Evolutionary conservation across 805 yeast species (phyloP), one percentile per base, ranked within the genome.

Genomic region (Saturnispora bothae): DNA sequence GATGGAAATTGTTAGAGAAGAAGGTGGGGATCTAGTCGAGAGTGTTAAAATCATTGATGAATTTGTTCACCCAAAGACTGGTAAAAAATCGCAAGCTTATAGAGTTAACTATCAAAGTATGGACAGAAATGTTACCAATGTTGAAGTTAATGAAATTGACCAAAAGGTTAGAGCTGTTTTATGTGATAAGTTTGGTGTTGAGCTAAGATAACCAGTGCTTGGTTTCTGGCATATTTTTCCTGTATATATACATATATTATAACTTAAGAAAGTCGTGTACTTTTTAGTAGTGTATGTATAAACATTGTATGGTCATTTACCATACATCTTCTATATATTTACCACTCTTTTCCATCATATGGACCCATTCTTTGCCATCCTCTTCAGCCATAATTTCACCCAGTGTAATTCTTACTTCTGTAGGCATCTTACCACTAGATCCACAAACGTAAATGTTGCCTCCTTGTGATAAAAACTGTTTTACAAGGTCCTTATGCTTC

Each of bases 381-480:
- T 27, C 28, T 4, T 37, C 40, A 8, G 15, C 28, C 40, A 37
- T 37, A 8, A 83, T 73, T 13, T 73, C 79, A 27, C 71, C 73
- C 20, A 92, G 54, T 0, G 96, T 89, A n/a, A 82, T 59, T 41
- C 95, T 64, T 1, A 89, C 92, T 34, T 56, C 59, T 15, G 51
- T 58, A 78, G 98, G 98, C 98, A 92, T 92, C 45, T 73, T 73
- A 0, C 98, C 97, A 19, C 94, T 77, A 13, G 95, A 78, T 0
- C 99, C 99, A 64, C 98, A 89, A 5, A 92, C 65, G 53, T 78
- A 86, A 4, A 92, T 61, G 0, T 71, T 57, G 0, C 83, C 94
- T n/a, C 65, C 54, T 12, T 76, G 62, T 1, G 72, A 54, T 4
- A 88, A 50, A 37, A 77, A 55, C 3, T 76, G 68, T 1, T 66